Conservation (phyloP, 495 filamentous ascomycete species). For the Echria macrotheca region DNA sequence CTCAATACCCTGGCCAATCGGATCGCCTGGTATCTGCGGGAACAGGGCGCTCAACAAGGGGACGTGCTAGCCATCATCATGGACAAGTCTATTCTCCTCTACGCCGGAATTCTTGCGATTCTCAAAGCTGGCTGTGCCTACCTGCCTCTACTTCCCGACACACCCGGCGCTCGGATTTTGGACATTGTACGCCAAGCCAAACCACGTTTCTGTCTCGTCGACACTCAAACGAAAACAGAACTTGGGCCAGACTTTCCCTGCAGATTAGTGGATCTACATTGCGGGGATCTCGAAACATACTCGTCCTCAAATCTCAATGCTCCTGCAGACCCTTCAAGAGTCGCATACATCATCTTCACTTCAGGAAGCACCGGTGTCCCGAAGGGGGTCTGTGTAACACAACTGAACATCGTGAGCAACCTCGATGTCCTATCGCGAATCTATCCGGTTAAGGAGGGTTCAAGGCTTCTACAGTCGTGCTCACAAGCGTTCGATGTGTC, state of each 20-base stretch:
- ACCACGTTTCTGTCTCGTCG: conserved; percentile 43
- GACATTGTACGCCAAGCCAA: conserved; percentile 50
- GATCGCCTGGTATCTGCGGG: conserved; percentile 54
- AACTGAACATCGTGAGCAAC: conserved; percentile 63
- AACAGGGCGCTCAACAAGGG: conserved; percentile 39
- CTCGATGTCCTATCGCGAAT: conserved; percentile 52
- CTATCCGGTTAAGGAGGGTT: conserved; percentile 47
- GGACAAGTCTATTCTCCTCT: conserved; percentile 63
- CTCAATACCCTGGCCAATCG: conserved; percentile 58
- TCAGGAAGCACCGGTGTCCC: conserved; percentile 61
- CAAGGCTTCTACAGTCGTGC: conserved; percentile 63
- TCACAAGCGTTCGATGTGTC: conserved; percentile 73
- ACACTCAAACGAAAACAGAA: conserved; percentile 15
- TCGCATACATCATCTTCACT: conserved; percentile 61
- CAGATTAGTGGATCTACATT: conserved; percentile 32
- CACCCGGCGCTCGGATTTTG: conserved; percentile 49
- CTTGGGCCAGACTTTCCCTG: conserved; percentile 18
- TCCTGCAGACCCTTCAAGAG: conserved; percentile 27
- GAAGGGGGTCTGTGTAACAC: conserved; percentile 66
- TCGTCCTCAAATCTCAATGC: conserved; percentile 29
- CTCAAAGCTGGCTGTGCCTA: conserved; percentile 70
- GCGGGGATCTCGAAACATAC: conserved; percentile 17
- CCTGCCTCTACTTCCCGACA: conserved; percentile 62
- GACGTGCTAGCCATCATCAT: conserved; percentile 62
- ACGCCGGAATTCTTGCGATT: conserved; percentile 64